Percentiles rank a stretch among this genome's conserved stretches.
These are phyloP conservation scores for Capsella rubella DNA, from an alignment of 441 rosid genomes.

Conservation along the genomic window DNA sequence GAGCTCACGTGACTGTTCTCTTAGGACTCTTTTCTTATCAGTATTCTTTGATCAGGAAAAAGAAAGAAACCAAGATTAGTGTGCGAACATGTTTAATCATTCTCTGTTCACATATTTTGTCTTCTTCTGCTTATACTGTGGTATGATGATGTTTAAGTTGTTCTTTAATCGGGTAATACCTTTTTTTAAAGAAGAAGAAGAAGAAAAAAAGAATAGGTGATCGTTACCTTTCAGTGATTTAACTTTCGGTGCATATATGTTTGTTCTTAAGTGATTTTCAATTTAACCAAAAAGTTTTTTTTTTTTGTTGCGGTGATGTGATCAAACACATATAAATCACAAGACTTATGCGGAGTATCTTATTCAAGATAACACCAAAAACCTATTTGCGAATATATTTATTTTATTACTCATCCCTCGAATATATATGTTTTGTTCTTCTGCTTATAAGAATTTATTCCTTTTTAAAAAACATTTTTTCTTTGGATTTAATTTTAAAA, in stretches of 20 bases:
- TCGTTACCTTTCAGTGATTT: slow-evolving; percentile 38
- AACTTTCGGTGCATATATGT: slow-evolving; percentile 45
- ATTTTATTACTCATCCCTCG: neutral
- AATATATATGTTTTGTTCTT: slow-evolving; percentile 9
- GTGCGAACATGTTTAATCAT: slow-evolving; percentile 8
- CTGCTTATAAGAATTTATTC: slow-evolving; percentile 35
- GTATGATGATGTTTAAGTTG: neutral
- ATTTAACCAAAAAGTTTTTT: slow-evolving; percentile 25
- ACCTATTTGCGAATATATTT: slow-evolving; percentile 43
- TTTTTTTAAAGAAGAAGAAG: neutral
- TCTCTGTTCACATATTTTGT: slow-evolving; percentile 22
- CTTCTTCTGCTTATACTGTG: neutral
- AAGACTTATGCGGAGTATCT: slow-evolving; percentile 45
- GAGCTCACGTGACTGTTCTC: slow-evolving; percentile 39
- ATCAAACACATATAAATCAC: slow-evolving; percentile 37
- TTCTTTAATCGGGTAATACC: slow-evolving; percentile 1
- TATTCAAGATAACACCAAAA: slow-evolving; percentile 47
- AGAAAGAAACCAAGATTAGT: neutral
- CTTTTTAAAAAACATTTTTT: neutral
- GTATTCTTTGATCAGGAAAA: slow-evolving; percentile 22
- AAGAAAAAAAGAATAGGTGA: slow-evolving; percentile 25
- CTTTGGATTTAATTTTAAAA: neutral
- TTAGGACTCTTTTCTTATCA: slow-evolving; percentile 9
- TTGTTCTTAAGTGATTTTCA: slow-evolving; percentile 40
- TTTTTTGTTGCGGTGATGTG: slow-evolving; percentile 41